phyloP scores from a whole-genome alignment of 352 stramenopile species.

The Pythium pectinolyticum region DNA sequence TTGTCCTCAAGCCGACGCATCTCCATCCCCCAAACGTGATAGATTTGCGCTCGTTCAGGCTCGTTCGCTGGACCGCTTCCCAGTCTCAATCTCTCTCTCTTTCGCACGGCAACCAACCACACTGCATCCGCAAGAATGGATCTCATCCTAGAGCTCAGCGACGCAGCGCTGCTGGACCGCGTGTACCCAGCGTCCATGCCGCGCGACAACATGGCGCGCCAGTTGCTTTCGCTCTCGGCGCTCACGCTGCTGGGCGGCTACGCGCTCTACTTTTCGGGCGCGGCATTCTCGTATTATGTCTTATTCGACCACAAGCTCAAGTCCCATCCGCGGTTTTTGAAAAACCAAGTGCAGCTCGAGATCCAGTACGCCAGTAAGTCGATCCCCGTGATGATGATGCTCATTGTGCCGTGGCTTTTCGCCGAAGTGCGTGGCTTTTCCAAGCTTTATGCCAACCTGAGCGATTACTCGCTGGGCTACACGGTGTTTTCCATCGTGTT shows the following conservation, averaged over 20 bases:
- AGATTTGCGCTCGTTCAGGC: too few relatives aligned
- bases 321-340: slow-evolving; percentile 64
- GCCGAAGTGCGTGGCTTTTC: slow-evolving; percentile 59
- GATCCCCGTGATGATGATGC: slow-evolving; percentile 65
- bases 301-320: slow-evolving; percentile 66
- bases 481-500: slow-evolving; percentile 43
- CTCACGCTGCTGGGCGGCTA: slow-evolving; percentile 59
- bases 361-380: slow-evolving; percentile 49
- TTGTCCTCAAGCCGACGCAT: too few relatives aligned
- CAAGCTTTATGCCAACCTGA: slow-evolving; percentile 48
- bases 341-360: slow-evolving; percentile 61
- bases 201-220: slow-evolving; percentile 45
- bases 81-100: too few relatives aligned
- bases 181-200: slow-evolving; percentile 49
- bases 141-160: slow-evolving; percentile 50
- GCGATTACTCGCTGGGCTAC: slow-evolving; percentile 46
- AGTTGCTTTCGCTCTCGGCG: slow-evolving; percentile 46
- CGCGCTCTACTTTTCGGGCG: slow-evolving; percentile 55
- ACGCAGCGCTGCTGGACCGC: slow-evolving; percentile 49
- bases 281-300: slow-evolving; percentile 50
- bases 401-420: slow-evolving; percentile 67
- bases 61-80: too few relatives aligned
- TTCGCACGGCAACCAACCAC: too few relatives aligned
- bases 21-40: too few relatives aligned
- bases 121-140: too few relatives aligned